Conservation (phyloP, 2,329 filamentous ascomycete species). For the Cryphonectria naterciae region DNA sequence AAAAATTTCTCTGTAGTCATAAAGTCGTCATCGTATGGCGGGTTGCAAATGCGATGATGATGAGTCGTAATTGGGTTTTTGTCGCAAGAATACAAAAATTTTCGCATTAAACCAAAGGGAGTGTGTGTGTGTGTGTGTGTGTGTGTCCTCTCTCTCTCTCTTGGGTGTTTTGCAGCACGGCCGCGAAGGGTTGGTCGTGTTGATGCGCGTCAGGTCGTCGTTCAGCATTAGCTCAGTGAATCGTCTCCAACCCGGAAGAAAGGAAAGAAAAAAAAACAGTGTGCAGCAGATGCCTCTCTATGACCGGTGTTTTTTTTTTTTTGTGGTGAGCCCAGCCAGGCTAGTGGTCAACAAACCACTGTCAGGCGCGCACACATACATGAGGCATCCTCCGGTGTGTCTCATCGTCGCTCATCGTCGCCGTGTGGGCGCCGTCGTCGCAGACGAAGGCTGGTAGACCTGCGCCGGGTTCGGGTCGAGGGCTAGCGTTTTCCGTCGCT, state of each 20-base stretch:
- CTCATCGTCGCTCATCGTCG: constrained; percentile 29
- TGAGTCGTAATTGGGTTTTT: constrained; percentile 29
- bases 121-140: not conserved
- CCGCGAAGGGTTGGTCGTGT: constrained; percentile 7
- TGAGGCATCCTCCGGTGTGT: not conserved
- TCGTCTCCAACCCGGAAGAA: constrained; percentile 11
- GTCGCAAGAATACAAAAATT: constrained; percentile 29
- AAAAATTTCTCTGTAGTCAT: constrained; percentile 10
- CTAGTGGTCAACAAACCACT: constrained; percentile 13
- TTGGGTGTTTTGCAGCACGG: not conserved
- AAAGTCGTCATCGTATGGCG: constrained; percentile 32
- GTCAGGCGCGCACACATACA: constrained; percentile 8
- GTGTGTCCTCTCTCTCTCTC: not conserved
- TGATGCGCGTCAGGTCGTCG: constrained; percentile 19
- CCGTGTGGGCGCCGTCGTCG: constrained; percentile 33
- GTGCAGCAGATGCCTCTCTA: constrained; percentile 28
- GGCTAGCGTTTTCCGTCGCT: constrained; percentile 42
- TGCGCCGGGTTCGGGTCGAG: constrained; percentile 39
- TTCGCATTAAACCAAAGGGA: constrained; percentile 20
- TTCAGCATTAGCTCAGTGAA: constrained; percentile 27
- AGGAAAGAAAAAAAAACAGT: too few relatives aligned
- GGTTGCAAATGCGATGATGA: constrained; percentile 26
- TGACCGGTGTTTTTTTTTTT: not conserved
- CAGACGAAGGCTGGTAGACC: constrained; percentile 37
- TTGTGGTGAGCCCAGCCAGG: constrained; percentile 4